Evolutionary conservation across 371 early-diverging fungal genomes (phyloP), one percentile per base, ranked within the genome.

Genomic region (Mortierella sp.): DNA sequence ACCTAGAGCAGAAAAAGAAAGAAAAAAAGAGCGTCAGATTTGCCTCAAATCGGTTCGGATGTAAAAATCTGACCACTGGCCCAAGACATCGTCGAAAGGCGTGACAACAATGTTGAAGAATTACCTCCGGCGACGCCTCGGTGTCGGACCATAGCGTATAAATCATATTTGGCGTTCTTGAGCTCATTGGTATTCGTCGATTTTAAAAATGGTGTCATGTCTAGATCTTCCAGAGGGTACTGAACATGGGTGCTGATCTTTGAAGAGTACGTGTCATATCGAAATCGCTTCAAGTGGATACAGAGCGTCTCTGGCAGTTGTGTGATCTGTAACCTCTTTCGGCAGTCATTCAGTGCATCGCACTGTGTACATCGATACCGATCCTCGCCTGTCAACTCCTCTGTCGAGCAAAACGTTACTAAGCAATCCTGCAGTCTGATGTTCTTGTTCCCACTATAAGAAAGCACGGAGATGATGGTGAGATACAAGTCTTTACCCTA

Each of bases 231-330:
- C 43, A 82, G 62, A 12, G 85, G 85, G 49, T 83, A 85, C 47
- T 80, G 76, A 19, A 85, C 85, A 62, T 68, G 66, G n/a, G 80
- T 80, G 30, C 67, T 81, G 60, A 85, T 82, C 56, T 85, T 85
- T 1, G 82, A 82, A 31, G 81, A 71, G 45, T 78, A 71, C 38
- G 59, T 52, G 42, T 80, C 72, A 42, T 61, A 80, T 21, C 79
- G 80, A 54, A 82, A 84, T 28, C 84, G 62, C 57, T 84, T 84
- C 46, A 84, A 60, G 41, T 84, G 84, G 24, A 84, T 76, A 30
- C 81, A 82, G 1, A 84, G 61, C 2, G 82, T 79, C 55, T 84
- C 79, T 3, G 84, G 84, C 9, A 84, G 58, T 21, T 54, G 59
- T 1, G 68, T 80, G 26, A 84, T 72, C 18, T 64, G 43, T 14